Percentiles rank a stretch among this genome's conserved stretches.
These are phyloP conservation scores for Exophiala lecanii-corni DNA, from an alignment of 2,329 filamentous ascomycete species.

Conservation along the genomic window DNA sequence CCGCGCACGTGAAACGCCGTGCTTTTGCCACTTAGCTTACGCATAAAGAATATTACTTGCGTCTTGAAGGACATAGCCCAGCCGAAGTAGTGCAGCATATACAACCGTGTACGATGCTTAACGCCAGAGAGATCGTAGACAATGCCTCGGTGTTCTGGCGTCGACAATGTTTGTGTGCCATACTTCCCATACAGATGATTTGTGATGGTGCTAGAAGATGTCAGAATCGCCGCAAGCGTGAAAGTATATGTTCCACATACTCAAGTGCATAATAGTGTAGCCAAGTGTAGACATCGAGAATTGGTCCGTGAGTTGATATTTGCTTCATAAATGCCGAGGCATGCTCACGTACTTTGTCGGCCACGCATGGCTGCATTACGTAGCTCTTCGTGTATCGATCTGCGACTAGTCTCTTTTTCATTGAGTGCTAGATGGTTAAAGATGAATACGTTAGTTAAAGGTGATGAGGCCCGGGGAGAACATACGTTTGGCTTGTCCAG, in stretches of 20 bases:
- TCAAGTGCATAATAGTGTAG: constrained; percentile 67
- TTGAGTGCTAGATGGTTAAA: constrained; percentile 44
- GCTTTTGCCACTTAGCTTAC: constrained; percentile 53
- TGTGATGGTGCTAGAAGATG: constrained; percentile 11
- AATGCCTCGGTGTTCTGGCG: constrained; percentile 7
- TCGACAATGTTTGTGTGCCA: constrained; percentile 10
- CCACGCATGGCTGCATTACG: constrained; percentile 52
- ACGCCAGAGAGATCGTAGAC: constrained; percentile 16
- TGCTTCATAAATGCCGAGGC: constrained; percentile 32
- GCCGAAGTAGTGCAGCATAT: constrained; percentile 14
- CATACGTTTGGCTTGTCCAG: constrained; percentile 9
- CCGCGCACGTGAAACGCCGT: constrained; percentile 36
- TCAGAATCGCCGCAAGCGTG: constrained; percentile 2
- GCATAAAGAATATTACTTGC: constrained; percentile 53
- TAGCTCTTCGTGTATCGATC: constrained; percentile 67
- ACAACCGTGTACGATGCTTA: constrained; percentile 13
- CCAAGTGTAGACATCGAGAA: constrained; percentile 47
- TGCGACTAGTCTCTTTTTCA: constrained; percentile 59
- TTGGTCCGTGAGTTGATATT: constrained; percentile 39
- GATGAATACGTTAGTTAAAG: constrained; percentile 3
- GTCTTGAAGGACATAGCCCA: constrained; percentile 6
- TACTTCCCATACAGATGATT: constrained; percentile 14
- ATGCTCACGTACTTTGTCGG: constrained; percentile 55
- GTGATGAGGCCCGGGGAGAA: background rate
- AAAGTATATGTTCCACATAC: constrained; percentile 43